Percentiles rank a stretch among this genome's conserved stretches.
phyloP scores from a whole-genome alignment of 371 early-diverging fungal species.

The Entomophthora muscae region DNA sequence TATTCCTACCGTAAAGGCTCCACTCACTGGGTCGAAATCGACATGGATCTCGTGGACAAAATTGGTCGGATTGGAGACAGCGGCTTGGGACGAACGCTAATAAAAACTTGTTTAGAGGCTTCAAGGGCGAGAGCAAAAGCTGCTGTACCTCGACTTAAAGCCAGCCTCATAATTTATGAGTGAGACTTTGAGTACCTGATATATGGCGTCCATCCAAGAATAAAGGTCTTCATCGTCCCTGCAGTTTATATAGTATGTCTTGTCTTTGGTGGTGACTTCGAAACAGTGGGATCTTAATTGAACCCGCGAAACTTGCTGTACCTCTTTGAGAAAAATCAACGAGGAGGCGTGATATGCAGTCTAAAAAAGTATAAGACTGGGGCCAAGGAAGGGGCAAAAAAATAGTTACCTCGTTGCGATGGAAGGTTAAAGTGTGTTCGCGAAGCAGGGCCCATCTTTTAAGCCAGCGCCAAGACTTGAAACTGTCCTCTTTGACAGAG shows the following conservation, averaged over 20 bases:
- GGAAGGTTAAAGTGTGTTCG: conserved; percentile 81
- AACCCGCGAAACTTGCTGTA: conserved; percentile 58
- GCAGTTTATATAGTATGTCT: conserved; percentile 67
- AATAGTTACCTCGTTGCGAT: conserved; percentile 64
- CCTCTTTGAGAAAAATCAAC: conserved; percentile 74
- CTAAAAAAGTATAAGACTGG: conserved; percentile 24
- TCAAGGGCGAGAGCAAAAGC: background rate
- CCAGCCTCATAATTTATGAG: background rate
- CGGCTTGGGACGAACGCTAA: conserved; percentile 25
- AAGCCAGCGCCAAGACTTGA: conserved; percentile 81
- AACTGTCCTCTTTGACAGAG: conserved; percentile 74
- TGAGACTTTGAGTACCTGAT: conserved; percentile 28
- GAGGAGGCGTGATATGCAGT: conserved; percentile 48
- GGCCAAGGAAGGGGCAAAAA: conserved; percentile 1
- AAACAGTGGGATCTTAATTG: conserved; percentile 78
- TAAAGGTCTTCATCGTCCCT: conserved; percentile 88
- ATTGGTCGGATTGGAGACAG: conserved; percentile 62
- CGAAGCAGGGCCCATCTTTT: conserved; percentile 79
- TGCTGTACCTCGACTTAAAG: background rate
- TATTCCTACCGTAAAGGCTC: conserved; percentile 64
- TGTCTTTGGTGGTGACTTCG: conserved; percentile 71
- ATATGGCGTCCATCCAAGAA: conserved; percentile 91
- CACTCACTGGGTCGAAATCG: conserved; percentile 64
- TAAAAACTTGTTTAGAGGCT: conserved; percentile 3
- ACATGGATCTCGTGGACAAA: conserved; percentile 76